Conservation (phyloP, 495 filamentous ascomycete species). For the Xanthoparmelia taractica region DNA sequence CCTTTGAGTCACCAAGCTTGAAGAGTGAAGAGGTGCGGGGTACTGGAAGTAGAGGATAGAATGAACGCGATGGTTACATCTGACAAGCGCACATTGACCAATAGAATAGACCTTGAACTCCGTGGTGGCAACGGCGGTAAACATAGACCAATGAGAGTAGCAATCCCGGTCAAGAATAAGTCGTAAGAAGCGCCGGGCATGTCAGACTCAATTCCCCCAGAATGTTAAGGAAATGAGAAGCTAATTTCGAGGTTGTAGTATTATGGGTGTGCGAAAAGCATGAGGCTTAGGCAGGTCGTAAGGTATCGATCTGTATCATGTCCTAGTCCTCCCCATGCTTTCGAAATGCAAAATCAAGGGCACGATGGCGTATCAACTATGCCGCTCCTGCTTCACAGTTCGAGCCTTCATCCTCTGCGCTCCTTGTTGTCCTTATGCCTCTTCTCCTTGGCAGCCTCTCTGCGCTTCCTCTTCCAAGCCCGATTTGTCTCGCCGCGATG, state of each 20-base stretch:
- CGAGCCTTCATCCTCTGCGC: not conserved
- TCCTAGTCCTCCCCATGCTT: not conserved
- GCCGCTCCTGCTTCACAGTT: not conserved
- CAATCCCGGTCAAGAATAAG: too few species aligned
- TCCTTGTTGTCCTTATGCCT: slow-evolving; percentile 67
- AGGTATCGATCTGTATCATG: not conserved
- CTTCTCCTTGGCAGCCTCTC: slow-evolving; percentile 76
- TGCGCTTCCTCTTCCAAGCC: slow-evolving; percentile 79
- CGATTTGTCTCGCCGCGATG: slow-evolving; percentile 81
- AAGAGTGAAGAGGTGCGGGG: not conserved
- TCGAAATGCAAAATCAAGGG: not conserved
- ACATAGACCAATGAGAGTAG: not conserved
- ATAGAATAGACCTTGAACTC: not conserved
- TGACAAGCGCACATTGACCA: not conserved
- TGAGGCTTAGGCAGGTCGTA: not conserved
- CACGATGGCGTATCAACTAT: not conserved
- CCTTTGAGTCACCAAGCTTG: not conserved
- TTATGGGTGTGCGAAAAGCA: not conserved
- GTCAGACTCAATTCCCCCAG: not conserved
- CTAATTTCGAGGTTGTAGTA: not conserved
- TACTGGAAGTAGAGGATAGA: not conserved
- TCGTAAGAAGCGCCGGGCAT: not conserved
- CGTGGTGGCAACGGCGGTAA: not conserved
- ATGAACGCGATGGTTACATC: not conserved
- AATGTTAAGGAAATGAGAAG: not conserved